Evolutionary conservation across 2,329 filamentous ascomycete genomes (phyloP).

Genomic region (Teratosphaeriaceae sp.): DNA sequence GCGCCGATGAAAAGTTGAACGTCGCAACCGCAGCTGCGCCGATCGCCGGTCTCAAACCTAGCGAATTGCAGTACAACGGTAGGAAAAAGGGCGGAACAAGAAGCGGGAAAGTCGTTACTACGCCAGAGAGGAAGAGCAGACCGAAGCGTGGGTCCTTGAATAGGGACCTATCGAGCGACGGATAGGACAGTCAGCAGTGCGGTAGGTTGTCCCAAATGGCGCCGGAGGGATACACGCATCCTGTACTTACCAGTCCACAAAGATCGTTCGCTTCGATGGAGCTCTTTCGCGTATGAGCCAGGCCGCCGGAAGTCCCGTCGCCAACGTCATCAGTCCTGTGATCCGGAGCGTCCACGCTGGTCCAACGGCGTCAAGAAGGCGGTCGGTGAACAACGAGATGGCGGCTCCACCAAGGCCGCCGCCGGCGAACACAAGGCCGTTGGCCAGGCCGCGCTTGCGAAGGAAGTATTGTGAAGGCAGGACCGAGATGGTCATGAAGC

Average conservation of each 20-base stretch:
- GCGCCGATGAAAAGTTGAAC: conserved; percentile 55
- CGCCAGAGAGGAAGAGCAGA: conserved; percentile 46
- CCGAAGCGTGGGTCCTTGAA: conserved; percentile 48
- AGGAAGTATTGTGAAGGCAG: conserved; percentile 45
- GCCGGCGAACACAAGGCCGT: conserved; percentile 42
- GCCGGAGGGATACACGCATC: too few species aligned
- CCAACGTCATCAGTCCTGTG: conserved; percentile 45
- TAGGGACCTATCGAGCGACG: not conserved
- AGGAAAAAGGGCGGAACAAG: conserved; percentile 58
- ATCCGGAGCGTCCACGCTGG: conserved; percentile 36
- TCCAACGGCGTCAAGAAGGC: conserved; percentile 45
- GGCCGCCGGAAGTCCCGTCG: conserved; percentile 50
- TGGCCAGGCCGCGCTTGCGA: conserved; percentile 38
- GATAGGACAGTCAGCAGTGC: not conserved
- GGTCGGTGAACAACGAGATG: conserved; percentile 43
- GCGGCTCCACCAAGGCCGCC: conserved; percentile 47
- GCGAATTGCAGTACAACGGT: conserved; percentile 48
- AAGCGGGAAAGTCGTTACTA: conserved; percentile 53
- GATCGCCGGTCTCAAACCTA: conserved; percentile 49
- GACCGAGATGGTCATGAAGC: conserved; percentile 22
- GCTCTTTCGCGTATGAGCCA: conserved; percentile 47
- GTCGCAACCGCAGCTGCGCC: conserved; percentile 38
- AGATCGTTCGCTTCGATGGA: conserved; percentile 16
- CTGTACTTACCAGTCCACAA: not conserved
- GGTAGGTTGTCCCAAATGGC: too few species aligned